Evolutionary conservation across 495 filamentous ascomycete genomes (phyloP), one percentile per base, ranked within the genome.

Genomic region (Hypoxylon crocopeplum): DNA sequence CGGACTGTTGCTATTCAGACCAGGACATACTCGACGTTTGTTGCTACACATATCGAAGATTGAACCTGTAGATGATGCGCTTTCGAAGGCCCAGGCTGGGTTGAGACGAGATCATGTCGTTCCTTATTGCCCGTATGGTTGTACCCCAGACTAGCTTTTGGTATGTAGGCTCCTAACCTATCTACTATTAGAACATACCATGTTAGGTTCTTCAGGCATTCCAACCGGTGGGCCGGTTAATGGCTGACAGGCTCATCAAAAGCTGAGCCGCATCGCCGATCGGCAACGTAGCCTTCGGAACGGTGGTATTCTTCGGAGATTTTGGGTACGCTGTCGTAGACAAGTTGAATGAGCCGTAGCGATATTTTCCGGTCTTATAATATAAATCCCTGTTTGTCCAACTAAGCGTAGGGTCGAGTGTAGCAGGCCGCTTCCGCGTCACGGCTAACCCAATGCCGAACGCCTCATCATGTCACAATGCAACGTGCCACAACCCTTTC

Each of bases 351-450:
- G 37, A 34, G 19, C 20, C 7, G 22, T 7, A 30, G 30, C 34
- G 15, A 48, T 52, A 52, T 40, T 52, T 32, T 32, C 52, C 44
- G 37, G 30, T 33, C 40, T 29, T 34, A 38, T 36, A 8, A 5
- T 24, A 38, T 38, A n/a, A n/a, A 38, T 46, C 46, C 7, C 19
- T 41, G 4, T 2, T 22, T 48, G 42, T 45, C 34, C 30, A 30
- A 49, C 53, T 41, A 25, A 15, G 22, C 17, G 21, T 38, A 64
- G 20, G 42, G 27, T 56, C 45, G 21, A 44, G 20, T 22, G 34
- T 27, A 40, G 22, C 20, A 45, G 25, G 45, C 50, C 45, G n/a
- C 57, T 48, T 62, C 51, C 39, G 51, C 46, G 12, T 41, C 29
- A 15, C 15, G 27, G 16, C 27, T 33, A 34, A 21, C 19, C 25